Conservation (phyloP, 352 stramenopile species). For the Phytophthora pluvialis region DNA sequence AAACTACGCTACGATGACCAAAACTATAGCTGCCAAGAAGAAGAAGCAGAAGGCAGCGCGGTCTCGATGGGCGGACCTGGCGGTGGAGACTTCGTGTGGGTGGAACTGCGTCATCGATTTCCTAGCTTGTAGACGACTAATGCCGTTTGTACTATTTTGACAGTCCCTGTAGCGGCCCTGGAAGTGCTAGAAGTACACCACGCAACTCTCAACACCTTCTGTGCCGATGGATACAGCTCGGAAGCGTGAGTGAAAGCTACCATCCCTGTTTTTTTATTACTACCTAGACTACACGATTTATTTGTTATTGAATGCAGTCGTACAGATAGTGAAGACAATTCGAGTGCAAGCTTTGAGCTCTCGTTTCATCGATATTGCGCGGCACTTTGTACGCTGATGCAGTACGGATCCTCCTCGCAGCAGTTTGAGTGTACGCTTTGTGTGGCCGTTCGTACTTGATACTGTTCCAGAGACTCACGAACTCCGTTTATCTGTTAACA, state of each 20-base stretch:
- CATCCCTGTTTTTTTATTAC: no score
- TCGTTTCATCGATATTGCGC: conserved; percentile 66
- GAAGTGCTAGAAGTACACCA: conserved; percentile 54
- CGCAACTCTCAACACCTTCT: conserved; percentile 52
- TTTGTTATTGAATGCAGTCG: neutral
- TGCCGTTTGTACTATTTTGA: neutral
- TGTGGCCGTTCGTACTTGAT: neutral
- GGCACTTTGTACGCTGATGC: conserved; percentile 49
- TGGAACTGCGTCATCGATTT: neutral
- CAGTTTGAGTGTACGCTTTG: conserved; percentile 64
- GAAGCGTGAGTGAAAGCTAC: conserved; percentile 22
- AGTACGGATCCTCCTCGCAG: conserved; percentile 45
- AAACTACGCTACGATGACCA: conserved; percentile 18
- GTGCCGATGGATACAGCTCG: conserved; percentile 20
- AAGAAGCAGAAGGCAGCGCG: conserved; percentile 29
- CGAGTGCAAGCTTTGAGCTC: conserved; percentile 23
- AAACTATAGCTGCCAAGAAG: conserved; percentile 34
- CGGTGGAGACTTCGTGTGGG: conserved; percentile 45
- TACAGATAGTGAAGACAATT: conserved; percentile 7
- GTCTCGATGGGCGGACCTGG: conserved; percentile 45
- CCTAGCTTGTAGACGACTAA: neutral
- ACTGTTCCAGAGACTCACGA: neutral
- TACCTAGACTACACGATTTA: no score
- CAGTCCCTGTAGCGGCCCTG: conserved; percentile 50
- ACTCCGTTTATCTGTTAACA: conserved; percentile 13